A percentile compares a stretch with the other conserved stretches of the same genome.
Conservation (phyloP, 2,329 filamentous ascomycete genomes). For the Pseudohalonectria lignicola region DNA sequence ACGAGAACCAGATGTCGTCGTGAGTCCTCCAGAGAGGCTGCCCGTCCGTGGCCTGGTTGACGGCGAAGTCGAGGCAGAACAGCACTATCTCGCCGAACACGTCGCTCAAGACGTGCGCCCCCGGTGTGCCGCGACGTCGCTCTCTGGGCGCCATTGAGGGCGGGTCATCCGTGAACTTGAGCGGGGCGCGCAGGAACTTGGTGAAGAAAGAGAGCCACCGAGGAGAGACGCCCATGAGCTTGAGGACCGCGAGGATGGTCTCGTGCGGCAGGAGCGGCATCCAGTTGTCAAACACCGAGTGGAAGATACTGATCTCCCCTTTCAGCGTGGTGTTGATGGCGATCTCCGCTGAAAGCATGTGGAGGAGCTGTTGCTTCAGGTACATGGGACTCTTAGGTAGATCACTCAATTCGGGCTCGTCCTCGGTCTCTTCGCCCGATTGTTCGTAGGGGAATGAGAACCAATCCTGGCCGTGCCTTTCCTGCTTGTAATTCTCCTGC, state of each 20-base stretch:
- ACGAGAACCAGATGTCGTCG: constrained; percentile 56
- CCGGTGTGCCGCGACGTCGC: constrained; percentile 42
- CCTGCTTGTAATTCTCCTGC: not conserved
- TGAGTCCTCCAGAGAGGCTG: constrained; percentile 45
- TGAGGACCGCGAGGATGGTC: constrained; percentile 44
- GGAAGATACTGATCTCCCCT: constrained; percentile 31
- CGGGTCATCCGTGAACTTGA: constrained; percentile 41
- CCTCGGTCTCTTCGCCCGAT: constrained; percentile 9
- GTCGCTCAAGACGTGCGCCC: constrained; percentile 42
- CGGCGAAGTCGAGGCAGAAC: constrained; percentile 51
- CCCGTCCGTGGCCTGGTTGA: constrained; percentile 43
- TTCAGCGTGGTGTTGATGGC: constrained; percentile 31
- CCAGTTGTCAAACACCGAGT: constrained; percentile 33
- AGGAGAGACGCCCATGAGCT: constrained; percentile 46
- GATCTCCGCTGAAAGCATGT: constrained; percentile 34
- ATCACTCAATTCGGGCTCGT: constrained; percentile 2
- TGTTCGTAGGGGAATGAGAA: too few species aligned
- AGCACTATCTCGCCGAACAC: constrained; percentile 45
- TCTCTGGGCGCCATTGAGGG: constrained; percentile 37
- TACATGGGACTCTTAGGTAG: constrained; percentile 22
- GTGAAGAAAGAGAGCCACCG: constrained; percentile 48
- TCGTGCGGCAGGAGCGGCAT: constrained; percentile 37
- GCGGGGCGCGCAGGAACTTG: constrained; percentile 45
- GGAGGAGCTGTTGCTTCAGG: constrained; percentile 36
- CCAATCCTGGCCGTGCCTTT: not conserved